Percentiles rank a stretch among this genome's conserved stretches.
Conservation (phyloP, 164 flowering plant species). For the Annona squamosa region DNA sequence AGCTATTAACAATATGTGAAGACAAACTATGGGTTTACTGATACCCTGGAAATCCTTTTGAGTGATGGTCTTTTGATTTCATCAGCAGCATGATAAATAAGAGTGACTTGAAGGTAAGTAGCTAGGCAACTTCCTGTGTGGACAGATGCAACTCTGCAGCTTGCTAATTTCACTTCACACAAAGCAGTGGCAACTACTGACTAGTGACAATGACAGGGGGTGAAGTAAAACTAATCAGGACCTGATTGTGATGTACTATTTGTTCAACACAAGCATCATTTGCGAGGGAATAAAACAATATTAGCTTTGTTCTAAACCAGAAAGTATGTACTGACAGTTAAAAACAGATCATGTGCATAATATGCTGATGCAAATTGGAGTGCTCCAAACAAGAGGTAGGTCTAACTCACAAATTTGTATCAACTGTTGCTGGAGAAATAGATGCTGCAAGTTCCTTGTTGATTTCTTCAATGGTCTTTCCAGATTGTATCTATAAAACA, state of each 20-base stretch:
- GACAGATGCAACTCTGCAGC: neutral
- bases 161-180: neutral
- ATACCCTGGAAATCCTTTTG: neutral
- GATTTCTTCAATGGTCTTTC: conserved; percentile 52
- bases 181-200: neutral
- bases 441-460: conserved; percentile 21
- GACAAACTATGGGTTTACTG: neutral
- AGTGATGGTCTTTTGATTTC: no score
- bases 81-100: neutral
- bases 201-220: neutral
- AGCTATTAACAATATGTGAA: neutral
- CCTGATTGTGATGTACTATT: neutral
- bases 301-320: neutral
- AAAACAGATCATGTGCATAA: neutral
- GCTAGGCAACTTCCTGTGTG: neutral
- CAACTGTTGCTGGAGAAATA: conserved; percentile 8
- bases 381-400: conserved; percentile 2
- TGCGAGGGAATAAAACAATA: neutral
- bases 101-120: neutral
- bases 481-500: conserved; percentile 30
- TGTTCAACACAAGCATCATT: no score
- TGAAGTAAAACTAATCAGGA: neutral
- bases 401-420: conserved; percentile 21
- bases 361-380: neutral
- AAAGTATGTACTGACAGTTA: neutral